Evolutionary conservation across 2,329 filamentous ascomycete species (phyloP).

Genomic region (Lasiodiplodia gonubiensis): DNA sequence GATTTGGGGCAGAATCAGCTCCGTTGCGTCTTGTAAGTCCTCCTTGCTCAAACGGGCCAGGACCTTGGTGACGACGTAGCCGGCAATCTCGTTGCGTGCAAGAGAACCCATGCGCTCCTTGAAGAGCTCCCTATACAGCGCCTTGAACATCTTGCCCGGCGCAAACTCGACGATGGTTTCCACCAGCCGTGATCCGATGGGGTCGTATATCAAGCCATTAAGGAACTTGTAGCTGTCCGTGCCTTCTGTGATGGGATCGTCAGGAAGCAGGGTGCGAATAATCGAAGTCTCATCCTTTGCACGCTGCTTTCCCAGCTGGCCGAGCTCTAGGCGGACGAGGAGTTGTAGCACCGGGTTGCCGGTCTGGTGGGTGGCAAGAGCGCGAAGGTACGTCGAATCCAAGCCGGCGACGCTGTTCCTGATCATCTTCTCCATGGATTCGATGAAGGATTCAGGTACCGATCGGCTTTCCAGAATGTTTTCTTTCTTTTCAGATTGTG

Average conservation of each 20-base stretch:
- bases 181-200: constrained; percentile 85
- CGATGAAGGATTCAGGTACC: constrained; percentile 79
- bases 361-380: constrained; percentile 85
- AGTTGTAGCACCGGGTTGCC: constrained; percentile 94
- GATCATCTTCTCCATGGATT: constrained; percentile 82
- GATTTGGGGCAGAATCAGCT: constrained; percentile 74
- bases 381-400: constrained; percentile 78
- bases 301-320: constrained; percentile 70
- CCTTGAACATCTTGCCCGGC: constrained; percentile 90
- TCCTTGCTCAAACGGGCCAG: constrained; percentile 86
- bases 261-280: constrained; percentile 78
- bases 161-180: constrained; percentile 82
- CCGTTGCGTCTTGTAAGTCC: constrained; percentile 75
- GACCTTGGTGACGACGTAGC: constrained; percentile 82
- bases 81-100: constrained; percentile 86
- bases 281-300: constrained; percentile 71
- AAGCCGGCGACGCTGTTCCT: constrained; percentile 74
- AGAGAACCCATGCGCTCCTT: constrained; percentile 79
- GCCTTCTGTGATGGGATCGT: constrained; percentile 74
- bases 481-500: constrained; percentile 56
- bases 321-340: constrained; percentile 83
- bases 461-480: constrained; percentile 48
- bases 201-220: constrained; percentile 85
- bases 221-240: constrained; percentile 80
- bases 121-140: constrained; percentile 79